Evolutionary conservation across 2,329 filamentous ascomycete species (phyloP), one percentile per base, ranked within the genome.

Genomic region (Aureobasidium sp.): DNA sequence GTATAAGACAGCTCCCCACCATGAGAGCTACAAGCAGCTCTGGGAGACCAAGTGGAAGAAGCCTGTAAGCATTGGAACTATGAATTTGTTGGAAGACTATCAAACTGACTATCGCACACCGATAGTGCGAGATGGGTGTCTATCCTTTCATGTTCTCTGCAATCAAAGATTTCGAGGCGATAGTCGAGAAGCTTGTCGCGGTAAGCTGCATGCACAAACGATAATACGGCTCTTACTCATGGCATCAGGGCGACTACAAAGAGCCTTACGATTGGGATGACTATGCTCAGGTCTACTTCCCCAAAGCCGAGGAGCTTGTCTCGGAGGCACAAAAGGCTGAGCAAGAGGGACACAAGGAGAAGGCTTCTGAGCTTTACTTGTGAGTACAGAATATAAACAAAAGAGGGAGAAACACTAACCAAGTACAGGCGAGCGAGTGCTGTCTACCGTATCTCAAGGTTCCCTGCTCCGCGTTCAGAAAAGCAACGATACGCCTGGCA

Each of bases 41-140:
- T 91, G 88, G 87, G 85, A 89, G 74, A 88, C 84, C 7, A 89
- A 89, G 73, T 91, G 87, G 87, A 85, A 85, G 72, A 76, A 80
- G 65, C 84, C 84, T 5, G 84, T 86, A 74, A 60, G 80, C 67
- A 23, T 58, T 9, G 13, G n/a, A 15, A 15, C 25, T 21, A 23
- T 2, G 23, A 19, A 29, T 13, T 11, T 19, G 11, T 21, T 4
- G n/a, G 13, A 13, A 4, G 19, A n/a, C 1, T 9, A 21, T 29
- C 21, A 19, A 9, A 81, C 70, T 71, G 73, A 62, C 27, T 19
- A 9, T 40, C 23, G 15, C 27, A 29, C 9, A 29, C 27, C 9
- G n/a, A 4, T 21, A 63, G 65, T 69, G 65, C 38, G 67, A 71
- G 37, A 84, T 84, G 73, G 79, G 83, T 60, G 78, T 90, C 9